Evolutionary conservation across 352 stramenopile genomes (phyloP).

Genomic region (Phytophthora palmivora): DNA sequence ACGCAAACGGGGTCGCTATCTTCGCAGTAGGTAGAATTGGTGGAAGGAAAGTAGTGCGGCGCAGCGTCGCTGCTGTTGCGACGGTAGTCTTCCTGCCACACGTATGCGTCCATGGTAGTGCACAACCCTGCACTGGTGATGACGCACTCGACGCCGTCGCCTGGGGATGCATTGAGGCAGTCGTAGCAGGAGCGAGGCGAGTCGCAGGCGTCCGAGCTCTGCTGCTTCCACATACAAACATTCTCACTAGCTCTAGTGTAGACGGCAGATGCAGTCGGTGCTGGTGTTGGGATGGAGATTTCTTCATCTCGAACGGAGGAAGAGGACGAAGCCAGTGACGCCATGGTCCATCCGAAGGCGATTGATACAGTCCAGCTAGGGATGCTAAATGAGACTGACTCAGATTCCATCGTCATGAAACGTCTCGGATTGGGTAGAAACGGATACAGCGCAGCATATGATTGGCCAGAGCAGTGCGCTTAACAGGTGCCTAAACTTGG

Average conservation of each 20-base stretch:
- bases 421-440: neutral
- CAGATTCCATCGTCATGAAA: constrained; percentile 4
- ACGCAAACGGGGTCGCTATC: constrained; percentile 27
- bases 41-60: constrained; percentile 39
- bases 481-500: neutral
- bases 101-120: constrained; percentile 39
- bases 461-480: constrained; percentile 2
- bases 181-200: constrained; percentile 46
- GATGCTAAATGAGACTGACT: constrained; percentile 17
- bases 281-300: constrained; percentile 5
- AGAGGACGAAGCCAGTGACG: constrained; percentile 7
- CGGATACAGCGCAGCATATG: neutral
- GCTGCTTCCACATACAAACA: constrained; percentile 41
- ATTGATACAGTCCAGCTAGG: neutral
- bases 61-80: constrained; percentile 32
- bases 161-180: constrained; percentile 40
- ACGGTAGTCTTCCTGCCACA: constrained; percentile 41
- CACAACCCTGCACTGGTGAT: constrained; percentile 40
- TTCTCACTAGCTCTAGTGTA: constrained; percentile 39
- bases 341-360: constrained; percentile 14
- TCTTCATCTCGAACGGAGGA: constrained; percentile 8
- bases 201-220: constrained; percentile 34
- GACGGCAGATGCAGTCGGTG: constrained; percentile 5
- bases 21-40: constrained; percentile 56
- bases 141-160: constrained; percentile 28